Base-by-base conservation (phyloP, 495 filamentous ascomycete species). In the Talaromyces adpressus region DNA sequence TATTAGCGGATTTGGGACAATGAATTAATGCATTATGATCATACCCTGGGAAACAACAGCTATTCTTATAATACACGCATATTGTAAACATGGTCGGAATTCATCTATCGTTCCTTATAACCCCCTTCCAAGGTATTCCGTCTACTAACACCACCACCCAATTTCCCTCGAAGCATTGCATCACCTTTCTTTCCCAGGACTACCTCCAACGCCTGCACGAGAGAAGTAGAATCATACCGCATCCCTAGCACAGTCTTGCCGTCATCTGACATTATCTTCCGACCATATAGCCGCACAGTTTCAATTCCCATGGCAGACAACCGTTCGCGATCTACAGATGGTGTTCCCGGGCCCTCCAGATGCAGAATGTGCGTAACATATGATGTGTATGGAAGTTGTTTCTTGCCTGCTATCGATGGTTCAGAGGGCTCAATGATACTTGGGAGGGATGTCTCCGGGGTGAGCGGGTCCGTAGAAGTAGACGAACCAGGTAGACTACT, bases 351-450 rank as follows among this genome's bases (percentile, higher is more conserved):
- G 0, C 89, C 90, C 16, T 92, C 89, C 7, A 97, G 73, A 67
- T 96, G 88, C 9, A 98, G 76, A 9, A 98, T 72, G 73, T 97
- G 92, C 16, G 88, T 96, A 3, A 98, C 86, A 69, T 94, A 96
- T 0, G 74, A 71, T n/a, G 69, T 72, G 64, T 76, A 78, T 1
- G 76, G 76, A 18, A 76, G 68, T 8, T 64, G n/a, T 25, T 25
- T 53, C 34, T 22, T 23, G n/a, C 8, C 32, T 61, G 36, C 9
- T 56, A 29, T 9, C 6, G 57, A 12, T n/a, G 3, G n/a, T 18
- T 52, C 11, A 4, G 47, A 14, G 18, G 53, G 64, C 8, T 63
- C 65, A n/a, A 56, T 65, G 3, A 60, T 67, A 1, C 53, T 63
- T 36, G 69, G 65, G 2, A 66, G 47, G 3, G 69, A 64, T 1